These are phyloP conservation scores for Fusarium poae DNA, from an alignment of 2,329 filamentous ascomycete species.

Conservation along the genomic window DNA sequence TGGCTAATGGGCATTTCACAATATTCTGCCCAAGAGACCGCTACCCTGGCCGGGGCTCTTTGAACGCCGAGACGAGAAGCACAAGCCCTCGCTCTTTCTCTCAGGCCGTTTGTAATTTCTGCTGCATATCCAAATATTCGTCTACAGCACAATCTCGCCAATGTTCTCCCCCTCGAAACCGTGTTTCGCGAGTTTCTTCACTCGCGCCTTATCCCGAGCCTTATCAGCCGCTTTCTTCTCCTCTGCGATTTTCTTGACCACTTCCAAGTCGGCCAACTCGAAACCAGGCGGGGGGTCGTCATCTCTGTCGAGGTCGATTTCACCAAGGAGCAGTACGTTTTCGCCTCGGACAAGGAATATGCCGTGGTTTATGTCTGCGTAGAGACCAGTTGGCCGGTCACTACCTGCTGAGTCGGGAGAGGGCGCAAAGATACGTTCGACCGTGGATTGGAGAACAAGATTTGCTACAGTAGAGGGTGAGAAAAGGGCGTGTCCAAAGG, in stretches of 20 bases:
- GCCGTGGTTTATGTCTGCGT: constrained; percentile 86
- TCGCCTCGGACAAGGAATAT: constrained; percentile 94
- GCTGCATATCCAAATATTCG: constrained; percentile 16
- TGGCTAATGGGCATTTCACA: constrained; percentile 68
- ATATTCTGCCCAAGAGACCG: constrained; percentile 67
- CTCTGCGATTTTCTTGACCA: constrained; percentile 80
- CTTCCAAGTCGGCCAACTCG: constrained; percentile 72
- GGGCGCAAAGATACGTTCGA: constrained; percentile 84
- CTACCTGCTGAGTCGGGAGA: constrained; percentile 58
- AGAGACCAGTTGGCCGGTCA: constrained; percentile 65
- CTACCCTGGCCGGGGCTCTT: constrained; percentile 41
- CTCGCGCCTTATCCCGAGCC: constrained; percentile 76
- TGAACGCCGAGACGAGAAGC: constrained; percentile 10
- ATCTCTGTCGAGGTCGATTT: constrained; percentile 97
- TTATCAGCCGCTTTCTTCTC: constrained; percentile 78
- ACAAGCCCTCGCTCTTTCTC: not conserved
- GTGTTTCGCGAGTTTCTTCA: constrained; percentile 78
- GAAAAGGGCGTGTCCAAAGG: constrained; percentile 17
- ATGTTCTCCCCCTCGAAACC: constrained; percentile 91
- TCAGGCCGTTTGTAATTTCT: constrained; percentile 15
- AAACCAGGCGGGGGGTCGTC: constrained; percentile 86
- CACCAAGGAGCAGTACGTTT: constrained; percentile 94
- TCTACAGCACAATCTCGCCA: constrained; percentile 77
- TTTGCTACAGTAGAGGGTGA: constrained; percentile 73
- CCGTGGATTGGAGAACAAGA: constrained; percentile 91